Evolutionary conservation across 805 yeast genomes (phyloP), one percentile per base, ranked within the genome.

Genomic region (Pichia occidentalis): DNA sequence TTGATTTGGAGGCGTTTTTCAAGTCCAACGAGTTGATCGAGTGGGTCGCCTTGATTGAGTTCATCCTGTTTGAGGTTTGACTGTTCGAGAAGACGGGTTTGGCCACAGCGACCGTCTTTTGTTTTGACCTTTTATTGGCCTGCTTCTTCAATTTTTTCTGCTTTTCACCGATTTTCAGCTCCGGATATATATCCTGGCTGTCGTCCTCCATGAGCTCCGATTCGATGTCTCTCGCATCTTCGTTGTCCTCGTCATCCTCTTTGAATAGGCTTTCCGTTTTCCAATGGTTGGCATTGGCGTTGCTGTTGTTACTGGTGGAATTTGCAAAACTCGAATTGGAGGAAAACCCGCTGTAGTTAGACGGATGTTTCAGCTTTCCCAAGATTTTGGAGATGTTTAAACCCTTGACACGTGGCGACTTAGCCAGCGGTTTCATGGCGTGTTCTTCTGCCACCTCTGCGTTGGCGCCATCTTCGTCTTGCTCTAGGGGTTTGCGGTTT

Each of bases 221-320:
- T 24, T 32, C 32, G 10, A 30, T 25, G n/a, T 28, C 24, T 13
- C 29, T 16, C 20, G 19, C 20, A 22, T 24, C n/a, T 19, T 31
- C 35, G 5, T 18, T 27, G 12, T 35, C 30, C 11, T 29, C 29
- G 6, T 36, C 38, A 17, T 33, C 33, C 17, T 34, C 40, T 17
- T 36, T 42, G 21, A 43, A 44, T 8, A 40, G 10, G 17, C 39
- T 36, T 4, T 31, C 35, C 7, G 38, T 18, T 25, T 30, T 36
- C 29, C 38, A 24, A 19, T 24, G 14, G 3, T 24, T 18, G 7
- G 16, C 9, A 16, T 6, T 22, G 12, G 5, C 3, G 11, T 6
- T 7, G 20, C 20, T 24, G 3, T 22, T 13, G 13, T 4, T 17
- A 18, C 22, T 30, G 9, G 32, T 26, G 3, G 21, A 26, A n/a